Percentiles rank a stretch among this genome's conserved stretches.
These are phyloP conservation scores for Pseudonectria buxi DNA, from an alignment of 2,329 filamentous ascomycete species.

Conservation along the genomic window DNA sequence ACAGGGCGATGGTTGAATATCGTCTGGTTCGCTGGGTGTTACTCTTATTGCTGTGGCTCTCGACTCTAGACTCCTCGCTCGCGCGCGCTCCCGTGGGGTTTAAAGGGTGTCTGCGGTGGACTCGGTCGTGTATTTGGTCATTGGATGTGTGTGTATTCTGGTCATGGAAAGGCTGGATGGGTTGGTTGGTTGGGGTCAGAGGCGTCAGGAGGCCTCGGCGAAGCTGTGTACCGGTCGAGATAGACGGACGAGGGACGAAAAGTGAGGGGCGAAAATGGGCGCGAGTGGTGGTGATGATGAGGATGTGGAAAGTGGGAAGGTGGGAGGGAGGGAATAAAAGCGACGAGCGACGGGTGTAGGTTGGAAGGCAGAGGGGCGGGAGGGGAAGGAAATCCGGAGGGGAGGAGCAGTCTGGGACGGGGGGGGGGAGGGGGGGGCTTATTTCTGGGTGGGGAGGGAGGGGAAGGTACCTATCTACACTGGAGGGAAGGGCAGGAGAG, in stretches of 20 bases:
- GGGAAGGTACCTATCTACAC: conserved; percentile 12
- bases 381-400: conserved; percentile 21
- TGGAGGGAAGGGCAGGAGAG: conserved; percentile 13
- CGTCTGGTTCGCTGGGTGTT: conserved; percentile 32
- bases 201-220: conserved; percentile 26
- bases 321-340: conserved; percentile 23
- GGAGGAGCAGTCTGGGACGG: conserved; percentile 17
- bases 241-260: conserved; percentile 20
- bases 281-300: conserved; percentile 17
- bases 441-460: conserved; percentile 22
- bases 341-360: conserved; percentile 13
- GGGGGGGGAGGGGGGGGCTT: conserved; percentile 13
- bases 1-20: conserved; percentile 55
- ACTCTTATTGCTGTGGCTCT: conserved; percentile 28
- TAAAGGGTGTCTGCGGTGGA: conserved; percentile 61
- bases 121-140: conserved; percentile 46
- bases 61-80: conserved; percentile 45
- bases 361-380: conserved; percentile 21
- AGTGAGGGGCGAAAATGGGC: conserved; percentile 16
- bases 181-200: conserved; percentile 16
- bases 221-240: conserved; percentile 13
- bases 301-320: conserved; percentile 14
- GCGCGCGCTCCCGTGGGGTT: conserved; percentile 61
- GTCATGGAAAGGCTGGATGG: conserved; percentile 36
- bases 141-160: conserved; percentile 37